Percentiles rank a stretch among this genome's conserved stretches.
Conservation (phyloP, 129 eudicot genomes). For the Apium graveolens region DNA sequence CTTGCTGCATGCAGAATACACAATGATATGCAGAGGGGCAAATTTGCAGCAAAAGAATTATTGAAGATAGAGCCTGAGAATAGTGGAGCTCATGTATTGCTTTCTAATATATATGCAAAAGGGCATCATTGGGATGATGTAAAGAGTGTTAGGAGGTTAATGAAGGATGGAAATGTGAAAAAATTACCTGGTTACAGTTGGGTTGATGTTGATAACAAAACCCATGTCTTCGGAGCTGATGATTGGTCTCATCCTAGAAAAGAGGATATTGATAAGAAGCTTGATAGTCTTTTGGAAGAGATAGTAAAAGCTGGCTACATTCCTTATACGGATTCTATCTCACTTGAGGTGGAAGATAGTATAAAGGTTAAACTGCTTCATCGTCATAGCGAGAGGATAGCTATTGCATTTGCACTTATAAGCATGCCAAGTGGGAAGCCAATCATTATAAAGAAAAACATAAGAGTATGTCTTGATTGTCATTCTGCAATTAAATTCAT, state of each 20-base stretch:
- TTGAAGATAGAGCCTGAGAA: conserved; percentile 36
- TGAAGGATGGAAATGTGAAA: conserved; percentile 39
- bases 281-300: conserved; percentile 28
- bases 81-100: conserved; percentile 42
- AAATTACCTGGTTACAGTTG: conserved; percentile 44
- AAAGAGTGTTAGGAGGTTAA: conserved; percentile 29
- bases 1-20: conserved; percentile 38
- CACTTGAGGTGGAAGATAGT: conserved; percentile 30
- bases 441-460: conserved; percentile 37
- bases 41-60: conserved; percentile 32
- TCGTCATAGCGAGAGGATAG: conserved; percentile 44
- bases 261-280: conserved; percentile 33
- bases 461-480: conserved; percentile 45
- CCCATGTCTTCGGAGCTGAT: conserved; percentile 38
- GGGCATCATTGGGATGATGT: conserved; percentile 40
- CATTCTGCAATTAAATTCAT: conserved; percentile 42
- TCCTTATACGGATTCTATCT: conserved; percentile 26
- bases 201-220: conserved; percentile 47
- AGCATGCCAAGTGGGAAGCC: conserved; percentile 32
- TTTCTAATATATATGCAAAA: conserved; percentile 42
- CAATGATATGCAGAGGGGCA: conserved; percentile 35
- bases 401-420: conserved; percentile 41
- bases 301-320: conserved; percentile 39
- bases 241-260: conserved; percentile 43
- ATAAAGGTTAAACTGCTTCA: conserved; percentile 31